These are phyloP conservation scores for Nyctanthes arbortristis DNA, from an alignment of 257 asterid genomes.

Conservation along the genomic window DNA sequence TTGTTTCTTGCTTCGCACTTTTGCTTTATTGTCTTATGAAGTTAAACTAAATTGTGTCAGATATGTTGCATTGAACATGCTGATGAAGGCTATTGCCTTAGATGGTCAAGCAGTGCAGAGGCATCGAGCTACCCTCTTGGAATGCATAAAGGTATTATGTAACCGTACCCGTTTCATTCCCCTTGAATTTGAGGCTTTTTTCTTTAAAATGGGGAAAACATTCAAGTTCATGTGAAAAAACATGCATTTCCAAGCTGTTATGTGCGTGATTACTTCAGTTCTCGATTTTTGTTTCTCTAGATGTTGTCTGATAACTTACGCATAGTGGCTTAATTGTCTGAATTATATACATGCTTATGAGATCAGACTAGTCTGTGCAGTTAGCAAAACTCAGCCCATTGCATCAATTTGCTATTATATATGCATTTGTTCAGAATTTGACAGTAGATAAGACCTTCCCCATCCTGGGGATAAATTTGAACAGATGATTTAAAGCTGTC, in stretches of 20 bases:
- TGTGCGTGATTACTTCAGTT: conserved; percentile 4
- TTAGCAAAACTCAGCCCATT: not conserved
- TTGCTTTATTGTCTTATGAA: conserved; percentile 27
- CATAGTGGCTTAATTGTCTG: conserved; percentile 9
- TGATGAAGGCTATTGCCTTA: conserved; percentile 89
- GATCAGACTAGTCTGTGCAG: conserved; percentile 4
- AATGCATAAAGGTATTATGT: conserved; percentile 85
- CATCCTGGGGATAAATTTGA: conserved; percentile 1
- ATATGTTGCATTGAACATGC: conserved; percentile 97
- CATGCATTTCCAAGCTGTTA: conserved; percentile 4
- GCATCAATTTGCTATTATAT: not conserved
- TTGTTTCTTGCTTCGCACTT: conserved; percentile 23
- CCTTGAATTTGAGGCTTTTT: too few relatives aligned
- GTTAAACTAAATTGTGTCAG: conserved; percentile 48
- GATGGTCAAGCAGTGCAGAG: conserved; percentile 99
- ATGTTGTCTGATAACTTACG: not conserved
- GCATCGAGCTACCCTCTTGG: conserved; percentile 94
- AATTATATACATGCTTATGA: not conserved
- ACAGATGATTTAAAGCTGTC: conserved; percentile 11
- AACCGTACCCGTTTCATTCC: not conserved
- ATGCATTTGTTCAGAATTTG: conserved; percentile 13
- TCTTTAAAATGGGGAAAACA: too few relatives aligned
- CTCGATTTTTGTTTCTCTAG: conserved; percentile 14
- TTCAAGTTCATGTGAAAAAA: conserved; percentile 19
- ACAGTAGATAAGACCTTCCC: not conserved